Percentiles rank a stretch among this genome's conserved stretches.
Evolutionary conservation across 257 asterid genomes (phyloP).

Genomic region (Cordia subcordata): DNA sequence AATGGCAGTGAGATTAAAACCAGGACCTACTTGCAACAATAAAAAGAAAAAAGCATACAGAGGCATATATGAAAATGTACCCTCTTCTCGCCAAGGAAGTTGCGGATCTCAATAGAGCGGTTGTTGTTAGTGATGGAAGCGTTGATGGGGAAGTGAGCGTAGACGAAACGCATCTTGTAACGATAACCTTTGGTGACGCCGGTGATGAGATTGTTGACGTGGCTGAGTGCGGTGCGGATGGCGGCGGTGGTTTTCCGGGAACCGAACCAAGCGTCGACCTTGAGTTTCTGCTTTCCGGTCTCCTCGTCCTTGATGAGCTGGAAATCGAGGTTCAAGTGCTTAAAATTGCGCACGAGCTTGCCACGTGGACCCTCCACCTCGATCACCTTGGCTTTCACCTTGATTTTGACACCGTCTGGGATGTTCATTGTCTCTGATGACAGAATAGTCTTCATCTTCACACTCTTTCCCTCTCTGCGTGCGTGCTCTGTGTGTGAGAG

Average conservation of each 20-base stretch:
- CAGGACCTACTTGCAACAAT: not conserved
- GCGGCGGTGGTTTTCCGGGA: constrained; percentile 78
- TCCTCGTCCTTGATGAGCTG: constrained; percentile 68
- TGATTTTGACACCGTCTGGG: constrained; percentile 67
- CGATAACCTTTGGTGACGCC: constrained; percentile 81
- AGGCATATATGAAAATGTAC: constrained; percentile 14
- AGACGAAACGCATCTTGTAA: constrained; percentile 85
- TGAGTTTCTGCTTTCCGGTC: constrained; percentile 66
- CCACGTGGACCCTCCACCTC: constrained; percentile 86
- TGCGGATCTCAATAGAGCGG: constrained; percentile 74
- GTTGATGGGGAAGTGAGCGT: constrained; percentile 81
- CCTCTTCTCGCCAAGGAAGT: constrained; percentile 88
- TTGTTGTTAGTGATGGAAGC: constrained; percentile 55
- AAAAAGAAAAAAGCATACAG: not conserved
- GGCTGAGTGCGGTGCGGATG: constrained; percentile 80
- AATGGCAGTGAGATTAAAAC: not conserved
- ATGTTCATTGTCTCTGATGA: constrained; percentile 74
- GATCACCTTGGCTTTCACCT: constrained; percentile 63
- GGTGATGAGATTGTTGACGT: constrained; percentile 59
- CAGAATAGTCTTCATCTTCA: constrained; percentile 57
- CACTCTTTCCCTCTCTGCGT: not conserved
- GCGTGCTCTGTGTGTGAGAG: not conserved
- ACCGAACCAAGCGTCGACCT: constrained; percentile 82
- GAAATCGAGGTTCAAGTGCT: constrained; percentile 80
- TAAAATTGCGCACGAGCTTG: constrained; percentile 53